Evolutionary conservation across 495 filamentous ascomycete species (phyloP).

Genomic region (Penicillium tannophilum): DNA sequence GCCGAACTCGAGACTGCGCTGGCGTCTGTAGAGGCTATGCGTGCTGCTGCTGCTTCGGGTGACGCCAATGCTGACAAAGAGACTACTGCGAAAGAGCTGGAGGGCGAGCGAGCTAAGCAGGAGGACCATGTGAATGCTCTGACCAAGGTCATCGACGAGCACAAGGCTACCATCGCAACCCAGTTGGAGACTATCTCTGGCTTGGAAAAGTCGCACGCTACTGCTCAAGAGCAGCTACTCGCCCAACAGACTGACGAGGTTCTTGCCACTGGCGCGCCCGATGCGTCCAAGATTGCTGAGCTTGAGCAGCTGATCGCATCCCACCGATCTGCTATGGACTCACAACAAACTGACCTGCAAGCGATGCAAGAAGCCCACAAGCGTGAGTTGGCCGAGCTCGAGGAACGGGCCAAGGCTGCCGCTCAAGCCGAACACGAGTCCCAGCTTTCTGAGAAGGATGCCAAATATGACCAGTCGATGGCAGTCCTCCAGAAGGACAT

Average conservation of each 20-base stretch:
- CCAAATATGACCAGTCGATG: constrained; percentile 62
- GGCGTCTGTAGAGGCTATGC: constrained; percentile 50
- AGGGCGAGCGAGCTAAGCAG: constrained; percentile 59
- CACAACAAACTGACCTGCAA: constrained; percentile 37
- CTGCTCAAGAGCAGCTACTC: constrained; percentile 60
- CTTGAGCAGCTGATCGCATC: constrained; percentile 59
- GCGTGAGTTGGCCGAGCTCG: constrained; percentile 52
- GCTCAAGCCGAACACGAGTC: constrained; percentile 50
- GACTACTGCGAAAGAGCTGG: constrained; percentile 47
- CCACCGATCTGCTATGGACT: constrained; percentile 56
- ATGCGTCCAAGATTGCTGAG: constrained; percentile 52
- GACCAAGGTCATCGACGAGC: constrained; percentile 74
- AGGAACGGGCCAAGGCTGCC: constrained; percentile 39
- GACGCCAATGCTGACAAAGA: constrained; percentile 46
- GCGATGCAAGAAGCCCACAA: constrained; percentile 37
- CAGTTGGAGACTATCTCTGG: constrained; percentile 64
- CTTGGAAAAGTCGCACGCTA: constrained; percentile 65
- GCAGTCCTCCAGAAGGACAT: constrained; percentile 68
- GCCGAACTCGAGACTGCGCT: constrained; percentile 65
- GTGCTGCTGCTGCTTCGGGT: constrained; percentile 39
- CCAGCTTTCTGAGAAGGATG: constrained; percentile 47
- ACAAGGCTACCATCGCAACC: constrained; percentile 67
- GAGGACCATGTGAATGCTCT: constrained; percentile 66
- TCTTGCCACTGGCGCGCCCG: constrained; percentile 39
- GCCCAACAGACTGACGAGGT: constrained; percentile 36